Conservation (phyloP, 192 early-diverging fungal species). For the Backusella macrospora region DNA sequence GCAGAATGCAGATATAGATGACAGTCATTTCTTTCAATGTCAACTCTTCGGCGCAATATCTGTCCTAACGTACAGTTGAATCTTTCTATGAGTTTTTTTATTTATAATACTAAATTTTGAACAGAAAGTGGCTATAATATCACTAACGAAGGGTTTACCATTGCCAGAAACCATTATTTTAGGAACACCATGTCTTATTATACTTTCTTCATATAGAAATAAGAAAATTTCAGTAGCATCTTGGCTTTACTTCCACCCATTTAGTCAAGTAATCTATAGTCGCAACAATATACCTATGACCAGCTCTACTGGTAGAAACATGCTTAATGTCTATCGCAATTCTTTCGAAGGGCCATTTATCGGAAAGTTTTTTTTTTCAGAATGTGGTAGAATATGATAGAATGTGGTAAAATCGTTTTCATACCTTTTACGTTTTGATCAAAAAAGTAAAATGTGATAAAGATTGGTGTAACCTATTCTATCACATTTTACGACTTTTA, state of each 20-base stretch:
- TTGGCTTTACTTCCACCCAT: background rate
- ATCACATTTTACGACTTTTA: too few species aligned
- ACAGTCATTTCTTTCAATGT: background rate
- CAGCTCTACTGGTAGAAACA: background rate
- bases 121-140: background rate
- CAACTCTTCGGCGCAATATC: too few species aligned
- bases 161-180: background rate
- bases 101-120: background rate
- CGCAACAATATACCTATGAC: background rate
- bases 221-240: background rate
- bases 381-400: too few species aligned
- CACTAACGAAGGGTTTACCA: background rate
- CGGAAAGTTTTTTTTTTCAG: too few species aligned
- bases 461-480: too few species aligned
- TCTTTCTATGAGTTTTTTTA: background rate
- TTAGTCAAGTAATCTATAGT: background rate
- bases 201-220: slow-evolving; percentile 8
- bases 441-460: too few species aligned
- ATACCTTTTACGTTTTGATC: too few species aligned
- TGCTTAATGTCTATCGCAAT: background rate
- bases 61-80: background rate
- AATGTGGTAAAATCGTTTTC: too few species aligned
- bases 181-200: background rate
- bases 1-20: background rate
- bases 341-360: background rate